Conservation (phyloP, 208 protist genomes). For the Trypanosoma platydactyli region DNA sequence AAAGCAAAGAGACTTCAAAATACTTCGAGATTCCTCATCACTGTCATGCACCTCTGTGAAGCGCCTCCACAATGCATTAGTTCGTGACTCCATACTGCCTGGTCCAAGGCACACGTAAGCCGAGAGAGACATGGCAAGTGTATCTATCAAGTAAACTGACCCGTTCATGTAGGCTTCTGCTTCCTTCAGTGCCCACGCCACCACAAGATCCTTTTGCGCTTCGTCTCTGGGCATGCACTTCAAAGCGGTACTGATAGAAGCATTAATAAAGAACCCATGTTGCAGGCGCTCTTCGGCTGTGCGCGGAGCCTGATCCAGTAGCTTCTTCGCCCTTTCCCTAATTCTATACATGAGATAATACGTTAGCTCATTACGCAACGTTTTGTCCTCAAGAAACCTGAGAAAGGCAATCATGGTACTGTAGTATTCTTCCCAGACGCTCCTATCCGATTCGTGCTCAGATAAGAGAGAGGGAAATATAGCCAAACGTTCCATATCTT, state of each 20-base stretch:
- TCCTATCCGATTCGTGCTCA: slow-evolving; percentile 46
- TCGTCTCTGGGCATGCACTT: slow-evolving; percentile 8
- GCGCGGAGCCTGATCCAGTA: slow-evolving; percentile 26
- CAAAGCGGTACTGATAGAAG: slow-evolving; percentile 9
- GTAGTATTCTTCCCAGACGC: slow-evolving; percentile 60
- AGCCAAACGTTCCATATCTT: slow-evolving; percentile 52
- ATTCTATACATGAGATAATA: slow-evolving; percentile 34
- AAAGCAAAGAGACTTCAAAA: slow-evolving; percentile 64
- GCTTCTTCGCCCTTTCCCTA: slow-evolving; percentile 7
- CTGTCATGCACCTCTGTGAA: slow-evolving; percentile 62
- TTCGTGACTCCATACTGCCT: slow-evolving; percentile 17
- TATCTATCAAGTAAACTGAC: slow-evolving; percentile 37
- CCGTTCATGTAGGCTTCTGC: slow-evolving; percentile 49
- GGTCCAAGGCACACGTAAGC: slow-evolving; percentile 44
- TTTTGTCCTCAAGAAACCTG: slow-evolving; percentile 40
- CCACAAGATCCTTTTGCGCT: slow-evolving; percentile 29
- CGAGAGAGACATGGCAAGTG: slow-evolving; percentile 44
- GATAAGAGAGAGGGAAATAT: slow-evolving; percentile 39
- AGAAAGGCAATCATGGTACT: slow-evolving; percentile 39
- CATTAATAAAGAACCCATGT: slow-evolving; percentile 28
- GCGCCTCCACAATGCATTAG: slow-evolving; percentile 43
- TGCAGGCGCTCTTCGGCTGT: slow-evolving; percentile 19
- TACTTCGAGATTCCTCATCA: slow-evolving; percentile 62
- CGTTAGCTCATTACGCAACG: slow-evolving; percentile 31
- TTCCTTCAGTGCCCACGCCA: slow-evolving; percentile 66